Base-by-base conservation (phyloP, 169 alveolate genomes). In the Perkinsus chesapeaki region DNA sequence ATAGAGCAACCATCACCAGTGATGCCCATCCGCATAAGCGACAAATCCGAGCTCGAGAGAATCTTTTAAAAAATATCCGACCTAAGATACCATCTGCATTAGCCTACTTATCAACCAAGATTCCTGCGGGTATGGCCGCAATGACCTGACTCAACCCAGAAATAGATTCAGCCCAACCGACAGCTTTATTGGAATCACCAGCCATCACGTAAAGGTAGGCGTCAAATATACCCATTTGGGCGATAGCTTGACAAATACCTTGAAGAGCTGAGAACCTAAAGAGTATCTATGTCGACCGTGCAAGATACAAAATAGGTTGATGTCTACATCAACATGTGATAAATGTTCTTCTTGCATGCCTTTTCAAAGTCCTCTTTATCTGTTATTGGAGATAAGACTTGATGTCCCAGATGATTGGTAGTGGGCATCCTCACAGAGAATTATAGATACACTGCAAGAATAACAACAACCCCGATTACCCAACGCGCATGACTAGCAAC, bases 191-290 rank as follows among this genome's bases (percentile, higher is more conserved):
- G 31, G 92, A 39, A 10, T 47, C 47, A 9, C 91, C 27, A 0
- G 92, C 93, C 27, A 91, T 39, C n/a, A 93, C 38, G 92, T 73
- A 91, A 12, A 91, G 48, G 12, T 91, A 91, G 39, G 60, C 39
- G 34, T 91, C 94, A n/a, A 93, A 93, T 48, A 93, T 39, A 34
- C 48, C 93, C 38, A 93, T 93, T n/a, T 91, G 93, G 9, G 94
- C 94, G 36, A 39, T 48, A 12, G 93, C 91, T 16, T 60, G 82
- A 16, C 82, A 60, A 20, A 60, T 60, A 7, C 82, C 82, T 34
- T 60, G 82, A 27, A 60, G 23, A 16, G 31, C 82, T 16, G 82
- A 60, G 82, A 20, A 60, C 82, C 82, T 60, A 23, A 60, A 23
- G 82, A 60, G 27, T 12, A 23, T 23, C 36, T 60, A 3, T 60